Conservation (phyloP, 495 filamentous ascomycete genomes). For the Penicillium paxilli region DNA sequence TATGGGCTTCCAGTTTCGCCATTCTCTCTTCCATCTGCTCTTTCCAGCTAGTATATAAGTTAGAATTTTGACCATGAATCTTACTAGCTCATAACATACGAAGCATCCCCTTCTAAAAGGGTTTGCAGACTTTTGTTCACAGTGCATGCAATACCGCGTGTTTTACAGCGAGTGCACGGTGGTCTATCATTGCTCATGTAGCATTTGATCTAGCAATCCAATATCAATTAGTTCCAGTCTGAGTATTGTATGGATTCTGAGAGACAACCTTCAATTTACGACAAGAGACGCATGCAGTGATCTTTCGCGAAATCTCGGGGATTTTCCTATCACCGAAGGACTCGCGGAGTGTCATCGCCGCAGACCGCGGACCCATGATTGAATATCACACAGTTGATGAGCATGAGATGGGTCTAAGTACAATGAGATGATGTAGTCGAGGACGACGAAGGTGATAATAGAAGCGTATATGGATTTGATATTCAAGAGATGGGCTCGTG, state of each 20-base stretch:
- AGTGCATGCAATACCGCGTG: slow-evolving; percentile 8
- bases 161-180: slow-evolving; percentile 9
- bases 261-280: slow-evolving; percentile 10
- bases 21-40: slow-evolving; percentile 7
- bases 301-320: slow-evolving; percentile 22
- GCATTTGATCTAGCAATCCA: slow-evolving; percentile 7
- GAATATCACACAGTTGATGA: not conserved
- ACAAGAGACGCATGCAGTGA: slow-evolving; percentile 22
- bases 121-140: slow-evolving; percentile 13
- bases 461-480: not conserved
- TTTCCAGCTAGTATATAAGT: slow-evolving; percentile 1
- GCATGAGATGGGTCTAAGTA: not conserved
- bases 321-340: slow-evolving; percentile 22
- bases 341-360: slow-evolving; percentile 2
- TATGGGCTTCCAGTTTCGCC: slow-evolving; percentile 1
- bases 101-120: slow-evolving; percentile 9
- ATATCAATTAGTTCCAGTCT: not conserved
- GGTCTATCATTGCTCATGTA: slow-evolving; percentile 6
- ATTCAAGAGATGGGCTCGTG: not conserved
- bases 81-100: not conserved
- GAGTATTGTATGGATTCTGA: not conserved
- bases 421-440: not conserved
- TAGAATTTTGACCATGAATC: not conserved
- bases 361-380: not conserved
- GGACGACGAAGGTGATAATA: not conserved